Conservation (phyloP, 1,284 basidiomycete genomes). For the Fomitopsis schrenkii region DNA sequence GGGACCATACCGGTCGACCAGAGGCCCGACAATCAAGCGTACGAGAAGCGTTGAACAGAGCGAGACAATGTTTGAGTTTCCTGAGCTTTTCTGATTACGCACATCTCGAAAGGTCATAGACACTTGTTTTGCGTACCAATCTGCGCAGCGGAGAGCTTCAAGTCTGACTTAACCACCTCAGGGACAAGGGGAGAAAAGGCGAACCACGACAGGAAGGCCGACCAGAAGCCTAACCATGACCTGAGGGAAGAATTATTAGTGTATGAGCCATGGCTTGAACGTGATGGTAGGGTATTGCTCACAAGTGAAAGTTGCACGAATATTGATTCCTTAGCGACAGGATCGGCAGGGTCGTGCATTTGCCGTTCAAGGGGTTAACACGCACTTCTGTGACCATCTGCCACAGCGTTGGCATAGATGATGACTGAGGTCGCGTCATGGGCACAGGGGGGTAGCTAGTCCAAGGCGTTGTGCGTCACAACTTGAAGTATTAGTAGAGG, state of each 20-base stretch:
- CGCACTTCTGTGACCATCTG: constrained; percentile 16
- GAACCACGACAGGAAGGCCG: constrained; percentile 57
- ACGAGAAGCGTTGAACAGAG: constrained; percentile 52
- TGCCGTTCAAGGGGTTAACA: constrained; percentile 52
- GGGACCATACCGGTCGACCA: constrained; percentile 57
- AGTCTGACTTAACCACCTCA: constrained; percentile 55
- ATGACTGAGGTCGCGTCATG: not conserved
- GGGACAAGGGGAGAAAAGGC: constrained; percentile 62
- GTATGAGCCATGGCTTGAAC: not conserved
- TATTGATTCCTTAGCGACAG: constrained; percentile 52
- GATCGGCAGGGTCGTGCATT: constrained; percentile 52
- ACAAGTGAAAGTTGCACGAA: constrained; percentile 48
- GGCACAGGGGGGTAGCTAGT: not conserved
- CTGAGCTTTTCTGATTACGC: constrained; percentile 15
- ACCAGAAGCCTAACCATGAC: constrained; percentile 45
- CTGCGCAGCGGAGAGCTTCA: constrained; percentile 44
- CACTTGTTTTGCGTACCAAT: constrained; percentile 27
- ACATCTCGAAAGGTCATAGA: not conserved
- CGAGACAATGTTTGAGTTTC: constrained; percentile 58
- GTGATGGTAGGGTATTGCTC: constrained; percentile 10
- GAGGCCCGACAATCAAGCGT: constrained; percentile 50
- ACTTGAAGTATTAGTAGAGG: no score
- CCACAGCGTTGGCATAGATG: constrained; percentile 6
- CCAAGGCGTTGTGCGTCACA: not conserved
- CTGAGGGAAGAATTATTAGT: constrained; percentile 11